Evolutionary conservation across 2,329 filamentous ascomycete species (phyloP).

Genomic region (Cercospora janseana): DNA sequence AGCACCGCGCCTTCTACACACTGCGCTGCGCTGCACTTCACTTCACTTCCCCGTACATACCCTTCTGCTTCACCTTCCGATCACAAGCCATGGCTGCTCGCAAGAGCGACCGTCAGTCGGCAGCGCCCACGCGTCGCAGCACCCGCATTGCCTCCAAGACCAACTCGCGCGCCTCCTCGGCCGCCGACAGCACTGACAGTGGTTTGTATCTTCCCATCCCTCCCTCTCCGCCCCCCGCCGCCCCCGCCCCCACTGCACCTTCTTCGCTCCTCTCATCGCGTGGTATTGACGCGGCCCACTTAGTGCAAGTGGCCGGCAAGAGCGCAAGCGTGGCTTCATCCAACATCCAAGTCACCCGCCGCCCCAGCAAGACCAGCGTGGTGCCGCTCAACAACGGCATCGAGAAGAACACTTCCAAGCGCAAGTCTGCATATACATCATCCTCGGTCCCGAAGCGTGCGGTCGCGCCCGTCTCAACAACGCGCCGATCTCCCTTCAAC

Average conservation of each 20-base stretch:
- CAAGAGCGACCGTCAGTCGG: conserved; percentile 5
- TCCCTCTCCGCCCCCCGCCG: neutral
- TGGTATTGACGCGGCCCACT: conserved; percentile 7
- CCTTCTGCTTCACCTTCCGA: too few species aligned
- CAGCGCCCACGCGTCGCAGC: conserved; percentile 16
- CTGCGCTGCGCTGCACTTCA: neutral
- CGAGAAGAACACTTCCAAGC: conserved; percentile 1
- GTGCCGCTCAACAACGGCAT: neutral
- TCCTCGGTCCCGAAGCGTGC: too few species aligned
- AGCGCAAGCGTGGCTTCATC: conserved; percentile 1
- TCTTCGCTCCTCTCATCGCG: neutral
- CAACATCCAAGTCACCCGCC: neutral
- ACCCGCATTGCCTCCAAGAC: conserved; percentile 15
- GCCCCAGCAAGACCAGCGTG: neutral
- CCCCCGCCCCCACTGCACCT: neutral
- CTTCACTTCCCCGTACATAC: neutral
- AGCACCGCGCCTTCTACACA: neutral
- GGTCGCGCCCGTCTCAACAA: conserved; percentile 2
- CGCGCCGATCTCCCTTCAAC: conserved; percentile 4
- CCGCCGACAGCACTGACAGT: conserved; percentile 9
- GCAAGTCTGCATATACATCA: too few species aligned
- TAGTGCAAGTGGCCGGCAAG: conserved; percentile 4
- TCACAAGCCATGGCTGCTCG: conserved; percentile 5
- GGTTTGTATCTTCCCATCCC: conserved; percentile 13
- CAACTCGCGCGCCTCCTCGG: conserved; percentile 17